Evolutionary conservation across 2,329 filamentous ascomycete species (phyloP), one percentile per base, ranked within the genome.

Genomic region (Epichloe coenophiala): DNA sequence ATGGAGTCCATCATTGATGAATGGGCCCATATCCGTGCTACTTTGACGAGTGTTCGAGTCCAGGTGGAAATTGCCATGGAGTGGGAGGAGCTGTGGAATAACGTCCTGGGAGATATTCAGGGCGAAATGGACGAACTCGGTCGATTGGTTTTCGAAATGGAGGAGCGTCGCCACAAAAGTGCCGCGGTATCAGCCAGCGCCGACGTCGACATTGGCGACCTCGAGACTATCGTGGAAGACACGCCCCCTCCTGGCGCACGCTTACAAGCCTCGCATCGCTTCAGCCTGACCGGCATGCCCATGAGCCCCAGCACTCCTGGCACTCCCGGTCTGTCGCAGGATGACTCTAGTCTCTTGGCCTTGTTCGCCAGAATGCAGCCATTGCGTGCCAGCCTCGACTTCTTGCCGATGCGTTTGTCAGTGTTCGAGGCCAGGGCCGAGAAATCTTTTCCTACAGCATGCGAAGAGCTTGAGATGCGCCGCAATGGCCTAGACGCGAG

Each of bases 11-110:
- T 95, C 53, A 72, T 95, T 54, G 75, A 75, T 37, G 87, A 90
- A 60, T 98, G 93, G 93, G 76, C 81, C 43, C 81, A 83, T 57
- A 91, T 96, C 59, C 86, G 88, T 59, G 74, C 72, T 41, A 84
- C 85, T 1, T 71, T 98, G 47, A 85, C 84, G 55, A 83, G 71
- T 27, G 85, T 95, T 51, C 95, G 95, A 64, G 79, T 79, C 45
- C 91, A 97, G 62, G 91, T 98, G 17, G 93, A 97, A 66, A 82
- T 95, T 52, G 93, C 93, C 45, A 95, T 97, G 89, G 93, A 98
- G 63, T 98, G 91, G 91, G 90, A 96, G 65, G 90, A 97, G 68
- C 74, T 98, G 37, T 97, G 93, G 91, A 88, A 88, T 59, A 88
- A 79, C 56, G 91, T 97, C 3, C 73, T 98, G 3, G 91, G 90